Percentiles rank a stretch among this genome's conserved stretches.
These are phyloP conservation scores for Thyridium curvatum DNA, from an alignment of 2,329 filamentous ascomycete genomes.

Conservation along the genomic window DNA sequence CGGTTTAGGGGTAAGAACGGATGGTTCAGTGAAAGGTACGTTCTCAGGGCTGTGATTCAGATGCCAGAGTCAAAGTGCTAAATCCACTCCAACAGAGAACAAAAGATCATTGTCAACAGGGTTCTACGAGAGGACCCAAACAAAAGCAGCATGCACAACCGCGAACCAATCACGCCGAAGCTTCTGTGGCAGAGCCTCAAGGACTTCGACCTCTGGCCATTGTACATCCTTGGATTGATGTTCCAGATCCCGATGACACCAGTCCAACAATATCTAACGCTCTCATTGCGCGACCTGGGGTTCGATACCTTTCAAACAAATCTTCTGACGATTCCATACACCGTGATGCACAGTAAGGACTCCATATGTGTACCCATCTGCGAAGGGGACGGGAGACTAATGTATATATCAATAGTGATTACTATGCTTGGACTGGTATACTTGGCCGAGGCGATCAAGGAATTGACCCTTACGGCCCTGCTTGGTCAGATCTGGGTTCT, in stretches of 20 bases:
- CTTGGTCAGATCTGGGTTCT: constrained; percentile 53
- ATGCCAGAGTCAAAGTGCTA: no score
- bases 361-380: no score
- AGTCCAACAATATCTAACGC: constrained; percentile 49
- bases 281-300: constrained; percentile 49
- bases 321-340: constrained; percentile 53
- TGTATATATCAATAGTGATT: constrained; percentile 15
- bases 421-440: constrained; percentile 30
- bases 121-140: constrained; percentile 52
- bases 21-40: constrained; percentile 50
- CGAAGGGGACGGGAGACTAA: no score
- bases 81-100: constrained; percentile 31
- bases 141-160: constrained; percentile 56
- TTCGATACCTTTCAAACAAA: constrained; percentile 58
- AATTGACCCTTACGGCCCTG: constrained; percentile 40
- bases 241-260: constrained; percentile 46
- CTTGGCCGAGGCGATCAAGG: constrained; percentile 35
- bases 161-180: constrained; percentile 44
- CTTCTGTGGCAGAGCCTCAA: constrained; percentile 44
- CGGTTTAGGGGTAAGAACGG: constrained; percentile 47
- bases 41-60: no score
- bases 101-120: constrained; percentile 55
- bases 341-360: constrained; percentile 21
- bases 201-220: constrained; percentile 28
- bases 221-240: constrained; percentile 46